A percentile compares a stretch with the other conserved stretches of the same genome.
Evolutionary conservation across 2,329 filamentous ascomycete genomes (phyloP).

Genomic region (Teratosphaeria epicoccoides): DNA sequence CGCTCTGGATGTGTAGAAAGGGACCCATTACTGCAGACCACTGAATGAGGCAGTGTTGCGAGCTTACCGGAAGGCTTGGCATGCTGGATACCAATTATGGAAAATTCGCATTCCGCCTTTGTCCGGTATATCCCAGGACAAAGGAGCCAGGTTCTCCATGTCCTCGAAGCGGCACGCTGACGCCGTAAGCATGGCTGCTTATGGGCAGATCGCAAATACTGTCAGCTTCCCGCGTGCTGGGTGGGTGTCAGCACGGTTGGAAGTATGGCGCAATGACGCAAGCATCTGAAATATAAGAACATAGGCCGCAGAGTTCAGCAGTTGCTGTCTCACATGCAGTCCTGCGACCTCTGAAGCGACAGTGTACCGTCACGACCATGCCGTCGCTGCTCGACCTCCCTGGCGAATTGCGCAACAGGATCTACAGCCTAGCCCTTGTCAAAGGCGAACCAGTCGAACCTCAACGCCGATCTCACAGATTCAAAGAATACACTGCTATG

Average conservation of each 20-base stretch:
- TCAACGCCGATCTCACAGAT: background rate
- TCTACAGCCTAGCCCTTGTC: background rate
- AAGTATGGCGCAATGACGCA: background rate
- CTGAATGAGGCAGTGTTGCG: background rate
- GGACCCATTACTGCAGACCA: background rate
- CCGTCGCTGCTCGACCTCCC: background rate
- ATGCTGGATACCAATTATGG: background rate
- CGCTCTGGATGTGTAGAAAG: background rate
- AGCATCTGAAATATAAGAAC: background rate
- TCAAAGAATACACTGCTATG: background rate
- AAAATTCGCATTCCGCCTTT: background rate
- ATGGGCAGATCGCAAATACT: background rate
- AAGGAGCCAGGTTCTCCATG: background rate
- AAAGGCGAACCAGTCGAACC: background rate
- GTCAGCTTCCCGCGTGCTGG: background rate
- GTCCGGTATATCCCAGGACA: background rate
- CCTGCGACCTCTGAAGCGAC: no score
- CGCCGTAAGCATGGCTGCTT: background rate
- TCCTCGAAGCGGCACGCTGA: background rate
- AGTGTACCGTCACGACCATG: no score
- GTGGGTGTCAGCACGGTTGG: background rate
- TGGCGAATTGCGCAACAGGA: background rate
- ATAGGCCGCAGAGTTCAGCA: no score
- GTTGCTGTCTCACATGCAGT: no score
- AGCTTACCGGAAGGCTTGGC: background rate